Base-by-base conservation (phyloP, 1,139 yeast genomes). In the Pichia sp. region DNA sequence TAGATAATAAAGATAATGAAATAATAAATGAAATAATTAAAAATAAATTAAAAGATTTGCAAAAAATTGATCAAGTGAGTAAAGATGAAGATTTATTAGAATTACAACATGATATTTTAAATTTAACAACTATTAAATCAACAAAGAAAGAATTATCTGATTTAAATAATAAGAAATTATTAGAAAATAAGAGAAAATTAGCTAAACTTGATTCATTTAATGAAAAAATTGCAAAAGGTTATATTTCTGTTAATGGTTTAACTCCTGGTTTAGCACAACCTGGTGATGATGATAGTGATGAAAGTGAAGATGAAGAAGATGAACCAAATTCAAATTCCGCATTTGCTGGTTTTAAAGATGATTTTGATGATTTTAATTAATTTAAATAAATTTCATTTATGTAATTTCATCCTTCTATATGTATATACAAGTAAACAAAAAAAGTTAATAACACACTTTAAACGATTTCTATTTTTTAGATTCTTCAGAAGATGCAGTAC, bases 221-320 rank as follows among this genome's bases (percentile, higher is more conserved):
- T 41, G 60, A 62, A 28, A 72, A 69, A 56, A 60, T 72, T 39
- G 60, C 69, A 44, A 63, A 62, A 40, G 77, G 76, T 13, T 53
- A 57, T 38, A 62, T 66, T 47, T 62, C 72, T 10, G 72, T 71
- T 52, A 80, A 87, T 35, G 94, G 94, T 13, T 69, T 87, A 44
- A 87, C 96, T 0, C 96, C 95, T 1, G 96, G 96, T 41, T 71
- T 87, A 61, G 96, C 95, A 0, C 95, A 95, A 14, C 93, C 86
- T 18, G 95, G 80, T 38, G 72, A 71, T 51, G 60, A 66, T 31
- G 77, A 72, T 30, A 54, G 50, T 25, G 44, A 40, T 8, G 47
- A 46, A 1, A 49, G 37, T 8, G 46, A 38, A 13, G 49, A 35
- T 14, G 51, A 50, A 19, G 48, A 41, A 11, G 47, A 30, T 5